Base-by-base conservation (phyloP, 345 rosid genomes). In the Aquilaria malaccensis region DNA sequence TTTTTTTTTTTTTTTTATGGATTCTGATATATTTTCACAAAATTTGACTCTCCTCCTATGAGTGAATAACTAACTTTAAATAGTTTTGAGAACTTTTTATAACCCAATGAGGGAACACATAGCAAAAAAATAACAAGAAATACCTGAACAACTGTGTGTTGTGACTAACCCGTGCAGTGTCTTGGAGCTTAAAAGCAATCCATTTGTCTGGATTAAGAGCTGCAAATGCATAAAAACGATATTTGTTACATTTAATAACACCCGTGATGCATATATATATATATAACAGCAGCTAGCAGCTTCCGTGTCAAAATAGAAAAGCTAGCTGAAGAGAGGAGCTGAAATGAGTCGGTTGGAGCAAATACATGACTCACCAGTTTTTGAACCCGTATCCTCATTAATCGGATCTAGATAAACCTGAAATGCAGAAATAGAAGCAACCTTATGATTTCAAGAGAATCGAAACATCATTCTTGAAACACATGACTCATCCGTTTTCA, bases 181-280 rank as follows among this genome's bases (percentile, higher is more conserved):
- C 98, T 76, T 85, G 95, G 64, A 92, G 81, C 80, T 87, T 92
- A 69, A 92, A 92, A 77, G 80, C 97, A 79, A 79, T 79, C 98
- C 98, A 92, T 67, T 89, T 87, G 69, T 92, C 83, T 11, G 98
- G 85, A 63, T 83, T 87, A 58, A 92, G 84, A 70, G 98, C 97
- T 87, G 79, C 66, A 72, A 74, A 53, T 50, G 56, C 2, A 58
- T 7, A 30, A 62, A 67, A 67, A 69, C 13, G 5, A 37, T 37
- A 37, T 37, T 37, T 37, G 43, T 37, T 37, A 9, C 43, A 9
- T 37, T 3, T 37, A 37, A 37, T 37, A 0, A 4, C 74, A 56
- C 0, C 4, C 14, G 2, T 37, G 45, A 41, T 46, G 47, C 37
- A 11, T 7, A 22, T 22, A 41, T 45, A 52, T 22, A 22, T 22